Evolutionary conservation across 805 yeast species (phyloP).

Genomic region (Starmerella roubikii): DNA sequence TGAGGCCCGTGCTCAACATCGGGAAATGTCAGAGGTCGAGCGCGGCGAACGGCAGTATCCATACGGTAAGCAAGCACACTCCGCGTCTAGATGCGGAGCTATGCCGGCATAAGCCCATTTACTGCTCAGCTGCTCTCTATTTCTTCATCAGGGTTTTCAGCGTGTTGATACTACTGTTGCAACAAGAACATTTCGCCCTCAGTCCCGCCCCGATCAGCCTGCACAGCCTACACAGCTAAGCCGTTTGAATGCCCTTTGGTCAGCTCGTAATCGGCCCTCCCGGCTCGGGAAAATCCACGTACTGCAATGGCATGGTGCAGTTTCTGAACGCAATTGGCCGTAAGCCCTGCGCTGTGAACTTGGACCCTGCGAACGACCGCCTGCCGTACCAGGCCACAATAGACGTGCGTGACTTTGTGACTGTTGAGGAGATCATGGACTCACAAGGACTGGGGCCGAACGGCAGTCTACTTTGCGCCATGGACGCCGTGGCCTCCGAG

Average conservation of each 20-base stretch:
- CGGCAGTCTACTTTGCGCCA: conserved; percentile 83
- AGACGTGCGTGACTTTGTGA: conserved; percentile 65
- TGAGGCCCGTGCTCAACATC: no score
- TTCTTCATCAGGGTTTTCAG: no score
- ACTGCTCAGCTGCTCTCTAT: no score
- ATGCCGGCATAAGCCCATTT: no score
- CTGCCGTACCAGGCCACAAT: conserved; percentile 58
- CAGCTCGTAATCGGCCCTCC: conserved; percentile 97
- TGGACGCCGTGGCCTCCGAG: conserved; percentile 49
- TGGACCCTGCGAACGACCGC: conserved; percentile 83
- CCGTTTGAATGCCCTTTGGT: conserved; percentile 45
- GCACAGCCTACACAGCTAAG: no score
- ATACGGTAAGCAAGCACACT: no score
- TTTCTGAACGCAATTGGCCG: conserved; percentile 91
- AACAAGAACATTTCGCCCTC: no score
- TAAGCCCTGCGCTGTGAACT: conserved; percentile 65
- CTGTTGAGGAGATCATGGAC: conserved; percentile 66
- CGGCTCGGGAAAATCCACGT: conserved; percentile 93
- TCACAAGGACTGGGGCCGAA: conserved; percentile 64
- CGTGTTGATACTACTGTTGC: no score
- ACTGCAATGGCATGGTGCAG: conserved; percentile 82
- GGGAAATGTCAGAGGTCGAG: no score
- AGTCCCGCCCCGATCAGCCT: no score
- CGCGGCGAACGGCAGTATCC: no score
- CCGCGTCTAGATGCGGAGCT: no score